Evolutionary conservation across 2,329 filamentous ascomycete genomes (phyloP), one percentile per base, ranked within the genome.

Genomic region (Orbilia oligospora): DNA sequence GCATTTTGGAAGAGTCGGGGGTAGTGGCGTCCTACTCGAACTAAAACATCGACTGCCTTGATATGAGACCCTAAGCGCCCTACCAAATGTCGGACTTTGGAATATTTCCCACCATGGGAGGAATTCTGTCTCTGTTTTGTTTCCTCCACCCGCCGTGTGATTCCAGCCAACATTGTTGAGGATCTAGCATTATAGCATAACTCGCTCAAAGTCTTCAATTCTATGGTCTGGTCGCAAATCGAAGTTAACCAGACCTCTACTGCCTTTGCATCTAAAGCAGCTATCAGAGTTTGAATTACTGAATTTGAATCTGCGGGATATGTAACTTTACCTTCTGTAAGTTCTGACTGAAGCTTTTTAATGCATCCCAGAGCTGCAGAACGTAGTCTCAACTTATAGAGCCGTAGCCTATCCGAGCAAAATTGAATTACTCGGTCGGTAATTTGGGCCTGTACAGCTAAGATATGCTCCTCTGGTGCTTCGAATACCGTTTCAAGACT

Each of bases 31-130:
- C 38, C 67, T 2, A 41, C 36, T 33, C 63, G 24, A 16, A 71
- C 53, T 16, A 71, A 30, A 5, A 51, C 46, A 5, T 41, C 2
- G 5, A 53, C 53, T 9, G 67, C 53, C 48, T 61, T 71, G 9
- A 71, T 49, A 46, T 71, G 41, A 3, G 67, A 63, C 1, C 67
- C 55, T 5, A 71, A 8, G 1, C 67, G 67, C 16, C 67, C 67
- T 6, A 71, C 41, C 0, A 71, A 18, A 16, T 63, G 67, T 18
- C 53, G 41, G 16, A 63, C 41, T 5, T 30, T 10, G 16, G n/a
- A 41, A n/a, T 71, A 71, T 14, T 51, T 5, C 3, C 36, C 67
- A 8, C 44, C 16, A 16, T 33, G 0, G 5, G 66, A 36, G 8
- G 8, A 30, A 1, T 20, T 38, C 14, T 22, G 24, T 20, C 20